These are phyloP conservation scores for Venturia effusa DNA, from an alignment of 2,329 filamentous ascomycete species.

Conservation along the genomic window DNA sequence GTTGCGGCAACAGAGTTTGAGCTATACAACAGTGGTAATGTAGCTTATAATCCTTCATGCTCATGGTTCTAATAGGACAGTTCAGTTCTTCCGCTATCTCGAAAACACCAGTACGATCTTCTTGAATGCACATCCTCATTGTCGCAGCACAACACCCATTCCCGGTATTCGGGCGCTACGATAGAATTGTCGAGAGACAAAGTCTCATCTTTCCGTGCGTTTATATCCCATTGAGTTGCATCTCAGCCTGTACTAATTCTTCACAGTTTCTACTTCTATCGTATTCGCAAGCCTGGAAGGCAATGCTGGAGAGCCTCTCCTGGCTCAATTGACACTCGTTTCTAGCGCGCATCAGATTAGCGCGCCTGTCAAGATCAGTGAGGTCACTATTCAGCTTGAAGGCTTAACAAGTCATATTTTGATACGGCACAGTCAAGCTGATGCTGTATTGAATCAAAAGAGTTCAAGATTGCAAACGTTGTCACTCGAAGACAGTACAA, in stretches of 20 bases:
- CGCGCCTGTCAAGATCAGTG: slow-evolving; percentile 36
- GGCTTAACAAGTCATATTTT: slow-evolving; percentile 28
- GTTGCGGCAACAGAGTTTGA: slow-evolving; percentile 48
- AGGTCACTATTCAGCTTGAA: slow-evolving; percentile 42
- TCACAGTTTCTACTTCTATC: slow-evolving; percentile 22
- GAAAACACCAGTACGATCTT: slow-evolving; percentile 31
- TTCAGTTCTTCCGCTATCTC: slow-evolving; percentile 3
- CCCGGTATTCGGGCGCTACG: slow-evolving; percentile 17
- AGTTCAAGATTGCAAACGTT: neutral
- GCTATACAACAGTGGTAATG: slow-evolving; percentile 23
- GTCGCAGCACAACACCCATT: slow-evolving; percentile 13
- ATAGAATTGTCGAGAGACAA: slow-evolving; percentile 38
- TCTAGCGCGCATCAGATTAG: slow-evolving; percentile 37
- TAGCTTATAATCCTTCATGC: neutral
- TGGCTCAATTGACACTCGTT: slow-evolving; percentile 43
- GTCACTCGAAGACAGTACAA: neutral
- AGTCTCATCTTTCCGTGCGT: slow-evolving; percentile 36
- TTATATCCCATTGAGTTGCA: neutral
- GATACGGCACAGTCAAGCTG: slow-evolving; percentile 13
- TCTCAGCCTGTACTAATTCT: slow-evolving; percentile 13
- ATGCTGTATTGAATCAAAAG: neutral
- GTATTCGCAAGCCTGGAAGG: slow-evolving; percentile 44
- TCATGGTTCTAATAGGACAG: neutral
- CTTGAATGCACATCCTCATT: slow-evolving; percentile 29
- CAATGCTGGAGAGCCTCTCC: slow-evolving; percentile 47